Base-by-base conservation (phyloP, 1,284 basidiomycete genomes). In the Anthracocystis panici-leucophaei region DNA sequence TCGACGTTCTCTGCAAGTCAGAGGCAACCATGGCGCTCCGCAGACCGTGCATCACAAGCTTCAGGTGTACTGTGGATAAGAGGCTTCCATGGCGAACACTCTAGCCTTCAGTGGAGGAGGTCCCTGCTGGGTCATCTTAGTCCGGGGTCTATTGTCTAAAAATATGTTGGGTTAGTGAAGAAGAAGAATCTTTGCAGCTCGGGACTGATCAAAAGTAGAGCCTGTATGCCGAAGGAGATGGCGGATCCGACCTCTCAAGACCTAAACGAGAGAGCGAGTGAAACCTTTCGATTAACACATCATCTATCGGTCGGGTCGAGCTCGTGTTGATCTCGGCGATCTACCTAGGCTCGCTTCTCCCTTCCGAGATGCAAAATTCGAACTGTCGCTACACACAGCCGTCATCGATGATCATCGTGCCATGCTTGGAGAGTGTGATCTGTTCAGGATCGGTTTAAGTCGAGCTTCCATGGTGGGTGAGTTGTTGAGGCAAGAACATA, bases 271-370 rank as follows among this genome's bases (percentile, higher is more conserved):
- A 29, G 18, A 48, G 27, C 27, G 27, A 29, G 45, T 25, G 14
- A 12, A n/a, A 23, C 2, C 23, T 3, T 16, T 8, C 16, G 31
- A 25, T 56, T 29, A 21, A 48, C 54, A 38, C 44, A 48, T 46
- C 54, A 46, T 33, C 40, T 14, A 41, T 18, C 45, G 23, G 23
- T 27, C 25, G 45, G 27, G 45, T 46, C 45, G 45, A 27, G 29
- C 46, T 23, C 40, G 25, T 60, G 58, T 60, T 60, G 50, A 53
- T 40, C 21, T 38, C 50, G 50, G 58, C 40, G 58, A 60, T 60
- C 58, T 60, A 60, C 44, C 16, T n/a, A 44, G 25, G 16, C 27
- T 48, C 46, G 46, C 27, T 48, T 48, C 16, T 25, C 46, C 27
- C 9, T 25, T n/a, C 12, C 16, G 46, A 25, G 27, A 27, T 25